Conservation (phyloP, 345 rosid species). For the Cardamine chenopodiifolia region DNA sequence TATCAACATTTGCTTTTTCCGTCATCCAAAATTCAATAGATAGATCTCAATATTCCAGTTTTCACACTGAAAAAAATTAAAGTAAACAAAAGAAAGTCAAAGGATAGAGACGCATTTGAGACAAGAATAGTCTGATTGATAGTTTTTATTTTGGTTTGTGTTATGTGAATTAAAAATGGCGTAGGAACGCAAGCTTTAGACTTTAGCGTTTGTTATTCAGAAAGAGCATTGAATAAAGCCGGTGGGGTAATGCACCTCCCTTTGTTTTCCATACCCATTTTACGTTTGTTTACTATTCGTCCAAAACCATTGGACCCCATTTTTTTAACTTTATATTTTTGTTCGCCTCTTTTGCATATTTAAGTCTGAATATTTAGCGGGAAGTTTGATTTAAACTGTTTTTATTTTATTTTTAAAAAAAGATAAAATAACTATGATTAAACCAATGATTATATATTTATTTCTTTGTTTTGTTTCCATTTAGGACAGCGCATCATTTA, state of each 20-base stretch:
- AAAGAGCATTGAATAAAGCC: slow-evolving; percentile 23
- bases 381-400: background rate
- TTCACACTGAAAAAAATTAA: background rate
- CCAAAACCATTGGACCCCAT: slow-evolving; percentile 28
- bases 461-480: background rate
- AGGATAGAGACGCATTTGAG: background rate
- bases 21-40: background rate
- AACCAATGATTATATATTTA: slow-evolving; percentile 7
- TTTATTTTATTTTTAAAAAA: too few species aligned
- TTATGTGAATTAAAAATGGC: slow-evolving; percentile 4
- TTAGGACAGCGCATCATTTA: background rate
- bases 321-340: background rate
- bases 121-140: background rate
- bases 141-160: background rate
- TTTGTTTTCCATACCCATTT: slow-evolving; percentile 31
- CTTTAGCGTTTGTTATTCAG: slow-evolving; percentile 21
- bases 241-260: slow-evolving; percentile 34
- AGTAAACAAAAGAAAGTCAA: background rate
- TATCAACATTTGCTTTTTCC: background rate
- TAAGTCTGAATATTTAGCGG: slow-evolving; percentile 22
- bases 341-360: background rate
- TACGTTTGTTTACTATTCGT: slow-evolving; percentile 28
- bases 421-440: background rate
- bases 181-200: slow-evolving; percentile 31
- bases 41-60: background rate